A percentile compares a stretch with the other conserved stretches of the same genome.
Conservation (phyloP, 345 rosid genomes). For the Physaria fendleri region DNA sequence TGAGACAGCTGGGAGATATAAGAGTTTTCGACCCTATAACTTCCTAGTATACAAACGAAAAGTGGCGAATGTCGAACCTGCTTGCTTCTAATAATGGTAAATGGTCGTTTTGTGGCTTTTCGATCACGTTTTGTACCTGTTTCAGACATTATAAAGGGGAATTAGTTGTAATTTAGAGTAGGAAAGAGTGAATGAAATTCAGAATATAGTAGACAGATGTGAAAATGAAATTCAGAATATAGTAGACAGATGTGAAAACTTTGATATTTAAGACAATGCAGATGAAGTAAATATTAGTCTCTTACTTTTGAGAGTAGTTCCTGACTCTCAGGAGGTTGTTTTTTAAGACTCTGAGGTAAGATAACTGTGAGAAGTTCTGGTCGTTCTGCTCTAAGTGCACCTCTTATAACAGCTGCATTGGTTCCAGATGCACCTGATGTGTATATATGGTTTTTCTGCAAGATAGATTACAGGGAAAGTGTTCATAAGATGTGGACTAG, state of each 20-base stretch:
- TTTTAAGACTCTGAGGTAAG: constrained; percentile 81
- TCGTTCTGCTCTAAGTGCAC: constrained; percentile 87
- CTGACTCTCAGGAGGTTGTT: constrained; percentile 93
- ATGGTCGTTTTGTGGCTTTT: constrained; percentile 73
- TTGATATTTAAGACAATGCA: neutral
- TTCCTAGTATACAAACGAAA: no score
- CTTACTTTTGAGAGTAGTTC: constrained; percentile 77
- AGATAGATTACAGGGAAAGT: neutral
- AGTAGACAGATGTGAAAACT: neutral
- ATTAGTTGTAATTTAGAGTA: neutral
- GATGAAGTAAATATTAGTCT: neutral
- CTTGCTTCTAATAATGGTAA: constrained; percentile 73
- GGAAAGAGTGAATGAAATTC: neutral
- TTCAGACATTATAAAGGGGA: neutral
- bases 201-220: neutral
- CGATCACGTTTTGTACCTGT: constrained; percentile 70
- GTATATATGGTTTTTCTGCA: constrained; percentile 93
- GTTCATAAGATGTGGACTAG: neutral
- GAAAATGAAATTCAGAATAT: neutral
- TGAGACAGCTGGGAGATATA: no score
- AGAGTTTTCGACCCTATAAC: no score
- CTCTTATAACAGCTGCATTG: constrained; percentile 94
- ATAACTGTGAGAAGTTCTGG: constrained; percentile 88
- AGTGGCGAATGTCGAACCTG: constrained; percentile 36
- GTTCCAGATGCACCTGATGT: constrained; percentile 98